Percentiles rank a stretch among this genome's conserved stretches.
Conservation (phyloP, 768 basidiomycete genomes). For the Pleurotus djamor region DNA sequence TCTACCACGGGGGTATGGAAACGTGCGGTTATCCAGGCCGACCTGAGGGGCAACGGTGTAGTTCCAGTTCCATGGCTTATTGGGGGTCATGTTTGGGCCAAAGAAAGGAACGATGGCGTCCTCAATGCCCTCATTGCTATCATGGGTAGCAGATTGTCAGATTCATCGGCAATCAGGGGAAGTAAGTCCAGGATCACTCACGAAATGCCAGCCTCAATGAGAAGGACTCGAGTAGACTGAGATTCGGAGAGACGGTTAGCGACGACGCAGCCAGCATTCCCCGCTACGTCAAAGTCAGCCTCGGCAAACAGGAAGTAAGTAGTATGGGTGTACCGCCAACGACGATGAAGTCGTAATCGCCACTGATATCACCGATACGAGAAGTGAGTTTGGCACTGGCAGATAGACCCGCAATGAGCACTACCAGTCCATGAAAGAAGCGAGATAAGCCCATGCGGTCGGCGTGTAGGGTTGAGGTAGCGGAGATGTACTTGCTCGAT, state of each 20-base stretch:
- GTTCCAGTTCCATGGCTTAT: constrained; percentile 29
- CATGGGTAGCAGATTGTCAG: neutral
- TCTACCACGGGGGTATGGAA: constrained; percentile 29
- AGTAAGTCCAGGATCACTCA: neutral
- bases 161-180: neutral
- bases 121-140: constrained; percentile 14
- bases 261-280: constrained; percentile 18
- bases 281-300: neutral
- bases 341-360: constrained; percentile 3
- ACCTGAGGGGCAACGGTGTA: constrained; percentile 27
- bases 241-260: constrained; percentile 17
- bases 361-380: neutral
- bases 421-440: neutral
- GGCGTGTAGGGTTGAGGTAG: neutral
- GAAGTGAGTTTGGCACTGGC: neutral
- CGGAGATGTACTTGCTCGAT: neutral
- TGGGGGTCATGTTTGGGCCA: constrained; percentile 9
- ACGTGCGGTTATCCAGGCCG: constrained; percentile 24
- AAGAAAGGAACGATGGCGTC: constrained; percentile 15
- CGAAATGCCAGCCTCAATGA: constrained; percentile 17
- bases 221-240: constrained; percentile 13
- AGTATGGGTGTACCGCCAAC: neutral
- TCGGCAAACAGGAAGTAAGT: neutral
- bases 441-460: neutral
- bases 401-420: neutral